Evolutionary conservation across 208 protist species (phyloP).

Genomic region (Crithidia mellificae): DNA sequence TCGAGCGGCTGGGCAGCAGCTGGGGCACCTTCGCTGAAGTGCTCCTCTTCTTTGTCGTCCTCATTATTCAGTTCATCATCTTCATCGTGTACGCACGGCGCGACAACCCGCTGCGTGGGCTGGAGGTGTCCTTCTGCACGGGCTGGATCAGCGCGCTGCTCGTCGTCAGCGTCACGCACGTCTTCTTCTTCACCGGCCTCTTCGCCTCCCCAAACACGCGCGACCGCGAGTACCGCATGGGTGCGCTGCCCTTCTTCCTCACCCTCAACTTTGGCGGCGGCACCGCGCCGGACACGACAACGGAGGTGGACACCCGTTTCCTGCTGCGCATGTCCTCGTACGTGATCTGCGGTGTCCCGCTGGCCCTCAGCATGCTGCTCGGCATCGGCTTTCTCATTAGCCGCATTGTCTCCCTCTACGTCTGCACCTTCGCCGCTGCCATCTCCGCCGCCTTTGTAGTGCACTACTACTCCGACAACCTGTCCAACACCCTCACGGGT

Average conservation of each 20-base stretch:
- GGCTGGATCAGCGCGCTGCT: conserved; percentile 59
- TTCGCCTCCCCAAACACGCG: conserved; percentile 27
- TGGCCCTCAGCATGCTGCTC: conserved; percentile 59
- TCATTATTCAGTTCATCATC: conserved; percentile 52
- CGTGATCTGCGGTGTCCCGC: conserved; percentile 55
- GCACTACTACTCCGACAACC: conserved; percentile 59
- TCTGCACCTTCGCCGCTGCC: conserved; percentile 32
- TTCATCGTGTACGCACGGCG: conserved; percentile 50
- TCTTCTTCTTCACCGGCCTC: conserved; percentile 64
- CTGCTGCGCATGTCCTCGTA: conserved; percentile 50
- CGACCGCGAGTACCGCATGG: conserved; percentile 25
- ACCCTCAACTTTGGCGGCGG: conserved; percentile 40
- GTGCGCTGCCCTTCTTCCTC: conserved; percentile 51
- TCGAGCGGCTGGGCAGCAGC: conserved; percentile 48
- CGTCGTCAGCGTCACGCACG: conserved; percentile 45
- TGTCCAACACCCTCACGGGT: conserved; percentile 47
- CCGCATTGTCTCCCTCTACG: conserved; percentile 49
- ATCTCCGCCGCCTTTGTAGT: conserved; percentile 53
- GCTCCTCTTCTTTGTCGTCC: conserved; percentile 40
- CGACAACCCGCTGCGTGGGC: conserved; percentile 39
- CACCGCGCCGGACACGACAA: conserved; percentile 14
- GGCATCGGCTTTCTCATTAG: conserved; percentile 76
- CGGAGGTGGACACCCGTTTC: conserved; percentile 27
- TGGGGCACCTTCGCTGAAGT: conserved; percentile 44
- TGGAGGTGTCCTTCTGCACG: conserved; percentile 63